phyloP scores from a whole-genome alignment of 768 basidiomycete species.

The Boletus reticulatus region DNA sequence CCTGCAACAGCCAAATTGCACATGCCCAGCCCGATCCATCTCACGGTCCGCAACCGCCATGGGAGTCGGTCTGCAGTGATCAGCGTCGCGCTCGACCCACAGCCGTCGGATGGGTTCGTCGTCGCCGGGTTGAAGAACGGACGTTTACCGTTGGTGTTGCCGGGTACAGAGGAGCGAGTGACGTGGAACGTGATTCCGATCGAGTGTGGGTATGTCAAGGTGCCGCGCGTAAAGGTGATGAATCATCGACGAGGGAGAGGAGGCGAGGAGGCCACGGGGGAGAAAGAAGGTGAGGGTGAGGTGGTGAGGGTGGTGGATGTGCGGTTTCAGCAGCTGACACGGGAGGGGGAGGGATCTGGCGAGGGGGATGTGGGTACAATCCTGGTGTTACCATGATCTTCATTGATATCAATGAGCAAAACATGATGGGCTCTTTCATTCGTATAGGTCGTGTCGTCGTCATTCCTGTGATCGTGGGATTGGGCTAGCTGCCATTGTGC shows the following conservation, averaged over 20 bases:
- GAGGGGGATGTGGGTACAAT: slow-evolving; percentile 1
- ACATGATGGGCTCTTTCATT: too few species aligned
- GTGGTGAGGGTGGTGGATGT: slow-evolving; percentile 54
- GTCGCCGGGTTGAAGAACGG: slow-evolving; percentile 72
- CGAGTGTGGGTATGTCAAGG: slow-evolving; percentile 64
- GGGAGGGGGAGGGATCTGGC: not conserved
- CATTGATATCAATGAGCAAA: too few species aligned
- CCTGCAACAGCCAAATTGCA: slow-evolving; percentile 68
- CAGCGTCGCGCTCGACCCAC: slow-evolving; percentile 69
- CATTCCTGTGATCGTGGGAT: too few species aligned
- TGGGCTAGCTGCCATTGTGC: too few species aligned
- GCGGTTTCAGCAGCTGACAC: slow-evolving; percentile 36
- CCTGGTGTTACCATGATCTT: slow-evolving; percentile 12
- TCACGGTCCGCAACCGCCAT: slow-evolving; percentile 66
- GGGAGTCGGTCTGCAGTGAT: slow-evolving; percentile 65
- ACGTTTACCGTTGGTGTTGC: slow-evolving; percentile 68
- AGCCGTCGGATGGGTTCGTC: slow-evolving; percentile 70
- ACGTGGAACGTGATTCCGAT: slow-evolving; percentile 71
- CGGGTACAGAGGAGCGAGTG: slow-evolving; percentile 64
- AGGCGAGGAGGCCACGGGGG: slow-evolving; percentile 25
- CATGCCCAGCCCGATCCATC: slow-evolving; percentile 49
- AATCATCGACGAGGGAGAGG: slow-evolving; percentile 43
- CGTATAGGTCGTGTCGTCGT: too few species aligned
- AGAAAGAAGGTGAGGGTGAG: slow-evolving; percentile 42
- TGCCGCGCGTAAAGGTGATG: slow-evolving; percentile 63